Percentiles rank a stretch among this genome's conserved stretches.
phyloP scores from a whole-genome alignment of 352 stramenopile species.

The Globisporangium megalacanthum region DNA sequence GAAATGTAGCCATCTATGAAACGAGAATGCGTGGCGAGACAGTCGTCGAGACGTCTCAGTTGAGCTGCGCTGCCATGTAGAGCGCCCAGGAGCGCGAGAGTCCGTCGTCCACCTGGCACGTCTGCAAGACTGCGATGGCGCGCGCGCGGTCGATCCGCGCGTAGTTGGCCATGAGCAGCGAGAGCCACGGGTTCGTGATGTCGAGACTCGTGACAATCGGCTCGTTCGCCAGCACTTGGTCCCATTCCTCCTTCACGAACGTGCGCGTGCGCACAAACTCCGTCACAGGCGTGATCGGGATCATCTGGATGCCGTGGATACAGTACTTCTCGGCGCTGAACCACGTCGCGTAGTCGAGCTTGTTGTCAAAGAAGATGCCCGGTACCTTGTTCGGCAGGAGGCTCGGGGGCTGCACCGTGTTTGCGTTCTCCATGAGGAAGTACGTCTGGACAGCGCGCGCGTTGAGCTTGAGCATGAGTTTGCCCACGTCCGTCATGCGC shows the following conservation, averaged over 20 bases:
- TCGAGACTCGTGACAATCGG: conserved; percentile 38
- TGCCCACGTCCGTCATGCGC: conserved; percentile 37
- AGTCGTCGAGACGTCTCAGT: neutral
- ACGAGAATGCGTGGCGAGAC: neutral
- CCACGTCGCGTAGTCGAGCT: conserved; percentile 76
- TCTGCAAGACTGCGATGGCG: conserved; percentile 49
- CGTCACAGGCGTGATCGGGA: conserved; percentile 51
- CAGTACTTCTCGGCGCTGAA: conserved; percentile 59
- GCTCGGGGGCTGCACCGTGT: conserved; percentile 39
- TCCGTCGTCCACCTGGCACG: conserved; percentile 55
- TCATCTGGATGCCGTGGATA: conserved; percentile 82
- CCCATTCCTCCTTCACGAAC: conserved; percentile 64
- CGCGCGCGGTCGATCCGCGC: conserved; percentile 40
- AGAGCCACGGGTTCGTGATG: conserved; percentile 60
- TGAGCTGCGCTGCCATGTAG: conserved; percentile 42
- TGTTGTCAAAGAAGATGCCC: conserved; percentile 80
- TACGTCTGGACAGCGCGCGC: conserved; percentile 55
- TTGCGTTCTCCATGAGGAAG: conserved; percentile 59
- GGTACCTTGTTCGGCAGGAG: conserved; percentile 46
- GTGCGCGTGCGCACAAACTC: conserved; percentile 47
- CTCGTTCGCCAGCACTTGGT: conserved; percentile 38
- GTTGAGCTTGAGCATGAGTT: conserved; percentile 52
- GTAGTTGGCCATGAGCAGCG: conserved; percentile 71
- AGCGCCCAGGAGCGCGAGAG: conserved; percentile 74
- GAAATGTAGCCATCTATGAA: neutral